Percentiles rank a stretch among this genome's conserved stretches.
Conservation (phyloP, 768 basidiomycete species). For the Saitozyma podzolica region DNA sequence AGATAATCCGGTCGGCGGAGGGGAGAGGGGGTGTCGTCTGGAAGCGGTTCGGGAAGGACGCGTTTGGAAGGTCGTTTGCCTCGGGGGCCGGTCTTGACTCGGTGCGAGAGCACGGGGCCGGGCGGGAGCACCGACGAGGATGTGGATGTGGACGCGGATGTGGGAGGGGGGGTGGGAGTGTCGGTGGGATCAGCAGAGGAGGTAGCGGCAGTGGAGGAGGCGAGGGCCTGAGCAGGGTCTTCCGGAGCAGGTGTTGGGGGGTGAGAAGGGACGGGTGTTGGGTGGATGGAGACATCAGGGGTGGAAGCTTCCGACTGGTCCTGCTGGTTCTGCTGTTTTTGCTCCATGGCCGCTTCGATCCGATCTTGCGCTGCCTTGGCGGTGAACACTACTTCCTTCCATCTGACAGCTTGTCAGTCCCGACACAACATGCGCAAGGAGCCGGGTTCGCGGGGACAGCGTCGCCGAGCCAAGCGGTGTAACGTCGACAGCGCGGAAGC, state of each 20-base stretch:
- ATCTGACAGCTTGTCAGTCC: constrained; percentile 28
- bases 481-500: neutral
- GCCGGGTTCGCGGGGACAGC: no score
- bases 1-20: constrained; percentile 37
- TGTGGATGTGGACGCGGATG: neutral
- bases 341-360: constrained; percentile 3
- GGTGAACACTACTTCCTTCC: constrained; percentile 52
- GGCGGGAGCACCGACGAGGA: constrained; percentile 2
- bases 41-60: constrained; percentile 10
- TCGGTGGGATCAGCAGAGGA: neutral
- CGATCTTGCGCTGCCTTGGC: constrained; percentile 43
- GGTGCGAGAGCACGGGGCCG: neutral
- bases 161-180: neutral
- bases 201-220: no score
- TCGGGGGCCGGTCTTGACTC: neutral
- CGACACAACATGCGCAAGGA: neutral
- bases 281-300: no score
- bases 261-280: no score
- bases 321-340: no score
- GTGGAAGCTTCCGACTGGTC: no score
- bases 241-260: no score
- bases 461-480: neutral
- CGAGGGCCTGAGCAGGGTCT: no score
- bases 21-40: constrained; percentile 27
- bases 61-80: neutral